Evolutionary conservation across 2,329 filamentous ascomycete genomes (phyloP).

Genomic region (Fusarium fracticaudum): DNA sequence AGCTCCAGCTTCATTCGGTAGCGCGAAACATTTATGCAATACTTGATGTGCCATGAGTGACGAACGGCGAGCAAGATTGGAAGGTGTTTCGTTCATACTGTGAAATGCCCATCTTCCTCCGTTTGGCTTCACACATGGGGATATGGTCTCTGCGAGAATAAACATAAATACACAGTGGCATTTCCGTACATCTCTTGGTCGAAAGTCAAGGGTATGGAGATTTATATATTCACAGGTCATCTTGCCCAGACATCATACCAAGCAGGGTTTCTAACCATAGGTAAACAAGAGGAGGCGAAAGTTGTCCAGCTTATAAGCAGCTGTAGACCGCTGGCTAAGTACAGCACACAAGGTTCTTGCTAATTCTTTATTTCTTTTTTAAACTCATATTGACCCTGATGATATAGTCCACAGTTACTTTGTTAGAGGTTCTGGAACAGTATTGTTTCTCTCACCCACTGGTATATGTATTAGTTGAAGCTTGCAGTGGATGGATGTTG

Average conservation of each 20-base stretch:
- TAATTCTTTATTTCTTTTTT: background rate
- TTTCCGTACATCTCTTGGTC: background rate
- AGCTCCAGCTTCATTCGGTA: background rate
- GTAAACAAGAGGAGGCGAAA: too few species aligned
- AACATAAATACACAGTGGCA: background rate
- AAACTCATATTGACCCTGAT: background rate
- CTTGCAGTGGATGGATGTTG: background rate
- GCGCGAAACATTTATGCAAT: background rate
- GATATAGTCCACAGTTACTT: background rate
- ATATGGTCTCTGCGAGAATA: background rate
- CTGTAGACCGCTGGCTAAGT: background rate
- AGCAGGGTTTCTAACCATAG: background rate
- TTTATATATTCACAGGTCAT: background rate
- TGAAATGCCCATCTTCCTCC: too few species aligned
- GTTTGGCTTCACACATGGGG: too few species aligned
- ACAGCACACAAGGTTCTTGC: too few species aligned
- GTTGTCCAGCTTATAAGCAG: background rate
- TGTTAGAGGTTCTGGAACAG: background rate
- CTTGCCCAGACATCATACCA: background rate
- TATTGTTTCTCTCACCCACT: background rate
- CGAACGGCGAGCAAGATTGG: background rate
- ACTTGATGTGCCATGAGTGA: background rate
- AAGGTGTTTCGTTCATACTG: too few species aligned
- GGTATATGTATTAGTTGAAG: background rate
- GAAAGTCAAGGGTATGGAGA: accelerated